Percentiles rank a stretch among this genome's conserved stretches.
phyloP scores from a whole-genome alignment of 2,329 filamentous ascomycete genomes.

The Aspergillus aculeatus region DNA sequence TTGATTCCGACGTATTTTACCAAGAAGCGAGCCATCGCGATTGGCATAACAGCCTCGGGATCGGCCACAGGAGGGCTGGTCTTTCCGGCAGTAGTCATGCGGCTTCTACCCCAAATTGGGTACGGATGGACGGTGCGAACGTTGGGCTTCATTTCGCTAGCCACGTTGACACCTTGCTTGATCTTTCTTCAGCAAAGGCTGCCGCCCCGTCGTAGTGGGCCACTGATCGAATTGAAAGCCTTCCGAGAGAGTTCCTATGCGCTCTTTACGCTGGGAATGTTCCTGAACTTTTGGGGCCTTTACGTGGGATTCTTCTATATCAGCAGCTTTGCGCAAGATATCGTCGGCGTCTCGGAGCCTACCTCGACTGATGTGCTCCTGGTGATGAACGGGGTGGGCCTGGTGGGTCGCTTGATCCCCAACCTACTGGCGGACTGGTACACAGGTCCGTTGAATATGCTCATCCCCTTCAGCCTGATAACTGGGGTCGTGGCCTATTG shows the following conservation, averaged over 20 bases:
- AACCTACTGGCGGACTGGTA: slow-evolving; percentile 58
- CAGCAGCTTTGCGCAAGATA: slow-evolving; percentile 40
- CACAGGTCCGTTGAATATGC: slow-evolving; percentile 60
- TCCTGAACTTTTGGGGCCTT: slow-evolving; percentile 52
- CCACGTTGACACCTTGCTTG: slow-evolving; percentile 41
- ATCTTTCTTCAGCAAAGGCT: slow-evolving; percentile 51
- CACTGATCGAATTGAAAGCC: slow-evolving; percentile 52
- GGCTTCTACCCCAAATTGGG: slow-evolving; percentile 59
- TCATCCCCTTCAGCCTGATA: slow-evolving; percentile 51
- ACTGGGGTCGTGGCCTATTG: slow-evolving; percentile 49
- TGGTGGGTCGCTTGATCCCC: slow-evolving; percentile 58
- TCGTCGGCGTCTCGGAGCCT: slow-evolving; percentile 42
- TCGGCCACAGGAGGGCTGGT: slow-evolving; percentile 63
- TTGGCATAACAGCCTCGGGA: slow-evolving; percentile 60
- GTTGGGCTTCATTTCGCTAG: slow-evolving; percentile 60
- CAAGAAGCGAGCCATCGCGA: slow-evolving; percentile 58
- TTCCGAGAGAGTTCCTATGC: slow-evolving; percentile 53
- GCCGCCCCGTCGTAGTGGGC: slow-evolving; percentile 50
- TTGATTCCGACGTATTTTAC: slow-evolving; percentile 62
- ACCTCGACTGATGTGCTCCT: slow-evolving; percentile 61
- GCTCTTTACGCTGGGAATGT: slow-evolving; percentile 44
- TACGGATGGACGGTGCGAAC: slow-evolving; percentile 65
- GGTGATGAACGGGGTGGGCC: slow-evolving; percentile 63
- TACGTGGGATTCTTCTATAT: slow-evolving; percentile 56
- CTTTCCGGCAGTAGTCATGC: slow-evolving; percentile 59